These are phyloP conservation scores for Paraphysoderma sedebokerense DNA, from an alignment of 371 early-diverging fungal species.

Conservation along the genomic window DNA sequence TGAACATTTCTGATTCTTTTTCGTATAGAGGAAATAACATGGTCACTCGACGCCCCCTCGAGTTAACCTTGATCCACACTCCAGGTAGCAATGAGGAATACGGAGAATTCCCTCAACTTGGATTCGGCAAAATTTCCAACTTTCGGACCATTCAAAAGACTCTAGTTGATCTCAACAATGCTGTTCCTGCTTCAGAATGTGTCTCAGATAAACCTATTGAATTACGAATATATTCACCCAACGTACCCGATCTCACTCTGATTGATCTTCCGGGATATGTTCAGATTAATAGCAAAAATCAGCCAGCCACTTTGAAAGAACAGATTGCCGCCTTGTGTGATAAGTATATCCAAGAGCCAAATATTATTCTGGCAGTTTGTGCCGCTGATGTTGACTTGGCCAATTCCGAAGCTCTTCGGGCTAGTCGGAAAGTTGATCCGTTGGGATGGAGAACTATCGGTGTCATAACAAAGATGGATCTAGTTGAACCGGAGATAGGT, in stretches of 20 bases:
- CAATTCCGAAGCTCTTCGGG: slow-evolving; percentile 92
- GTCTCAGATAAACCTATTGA: slow-evolving; percentile 88
- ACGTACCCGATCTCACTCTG: slow-evolving; percentile 89
- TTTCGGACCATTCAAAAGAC: slow-evolving; percentile 79
- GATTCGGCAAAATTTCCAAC: slow-evolving; percentile 68
- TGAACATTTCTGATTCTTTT: background rate
- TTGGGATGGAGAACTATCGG: slow-evolving; percentile 89
- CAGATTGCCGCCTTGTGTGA: slow-evolving; percentile 89
- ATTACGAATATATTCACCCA: slow-evolving; percentile 77
- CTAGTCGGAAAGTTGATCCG: slow-evolving; percentile 54
- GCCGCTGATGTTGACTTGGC: slow-evolving; percentile 97
- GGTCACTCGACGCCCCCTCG: slow-evolving; percentile 97
- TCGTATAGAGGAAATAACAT: slow-evolving; percentile 74
- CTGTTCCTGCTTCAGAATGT: slow-evolving; percentile 83
- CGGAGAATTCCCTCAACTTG: slow-evolving; percentile 85
- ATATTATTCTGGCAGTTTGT: slow-evolving; percentile 94
- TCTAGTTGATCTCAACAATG: slow-evolving; percentile 74
- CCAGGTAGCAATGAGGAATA: slow-evolving; percentile 73
- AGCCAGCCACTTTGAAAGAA: slow-evolving; percentile 80
- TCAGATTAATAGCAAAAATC: slow-evolving; percentile 83
- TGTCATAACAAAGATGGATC: slow-evolving; percentile 97
- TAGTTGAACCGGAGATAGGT: slow-evolving; percentile 72
- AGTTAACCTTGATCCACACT: slow-evolving; percentile 88
- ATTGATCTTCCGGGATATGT: slow-evolving; percentile 99
- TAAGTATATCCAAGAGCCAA: slow-evolving; percentile 78